Evolutionary conservation across 2,329 filamentous ascomycete genomes (phyloP), one percentile per base, ranked within the genome.

Genomic region (Harringtonia aguacate): DNA sequence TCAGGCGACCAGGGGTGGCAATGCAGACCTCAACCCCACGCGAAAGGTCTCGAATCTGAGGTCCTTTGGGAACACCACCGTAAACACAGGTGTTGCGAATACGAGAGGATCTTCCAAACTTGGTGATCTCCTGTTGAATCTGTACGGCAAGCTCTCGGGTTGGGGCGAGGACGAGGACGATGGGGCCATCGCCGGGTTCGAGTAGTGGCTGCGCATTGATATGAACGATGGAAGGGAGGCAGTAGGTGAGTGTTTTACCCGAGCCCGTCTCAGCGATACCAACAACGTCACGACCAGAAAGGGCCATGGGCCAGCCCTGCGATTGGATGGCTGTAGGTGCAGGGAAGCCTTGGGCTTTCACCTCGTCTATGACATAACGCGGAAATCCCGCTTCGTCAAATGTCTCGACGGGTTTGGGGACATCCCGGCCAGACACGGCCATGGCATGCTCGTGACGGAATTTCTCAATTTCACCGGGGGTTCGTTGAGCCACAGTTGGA

Each of bases 51-150:
- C 92, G 85, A 54, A 97, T 97, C 66, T 98, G 92, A 52, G 86
- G 86, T 46, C 92, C 92, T 74, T 95, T 95, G 58, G 92, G 92
- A 34, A 98, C 92, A 82, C 92, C 92, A 66, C 92, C 92, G 67
- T 98, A 98, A 48, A 98, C 90, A 64, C 92, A 98, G 33, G 92
- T 97, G 72, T 97, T 97, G 65, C 92, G 84, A 58, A 98, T 97
- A 58, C 90, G 86, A 36, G 92, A 97, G 8, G 92, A 97, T 66
- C 92, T 92, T 59, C 92, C 92, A 57, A 97, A 98, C 65, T 97
- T 98, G 69, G 85, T 94, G 62, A 97, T 94, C 69, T 98, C 92
- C 59, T 94, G 80, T 68, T 98, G 90, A 63, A 98, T 98, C 70
- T 98, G 92, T 46, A 97, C 92, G 50, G 92, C 92, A 62, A 98